Evolutionary conservation across 2,329 filamentous ascomycete species (phyloP).

Genomic region (Colletotrichum siamense): DNA sequence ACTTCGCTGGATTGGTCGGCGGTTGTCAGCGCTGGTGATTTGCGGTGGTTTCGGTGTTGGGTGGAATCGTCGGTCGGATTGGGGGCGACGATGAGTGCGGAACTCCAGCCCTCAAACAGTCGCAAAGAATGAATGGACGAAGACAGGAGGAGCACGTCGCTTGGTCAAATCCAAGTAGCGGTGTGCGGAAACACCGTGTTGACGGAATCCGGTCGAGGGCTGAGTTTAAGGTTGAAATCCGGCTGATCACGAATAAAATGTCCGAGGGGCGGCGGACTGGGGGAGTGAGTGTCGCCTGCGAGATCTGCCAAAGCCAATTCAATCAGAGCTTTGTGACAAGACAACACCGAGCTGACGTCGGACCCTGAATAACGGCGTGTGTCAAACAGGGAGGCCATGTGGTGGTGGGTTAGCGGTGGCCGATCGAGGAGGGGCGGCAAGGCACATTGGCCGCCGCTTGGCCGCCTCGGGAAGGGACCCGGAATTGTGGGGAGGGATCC

Average conservation of each 20-base stretch:
- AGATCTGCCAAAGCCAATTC: neutral
- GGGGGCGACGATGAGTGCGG: neutral
- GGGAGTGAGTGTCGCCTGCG: neutral
- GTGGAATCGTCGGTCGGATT: neutral
- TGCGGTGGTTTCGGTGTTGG: neutral
- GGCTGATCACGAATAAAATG: neutral
- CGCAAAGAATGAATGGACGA: neutral
- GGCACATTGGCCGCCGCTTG: constrained; percentile 17
- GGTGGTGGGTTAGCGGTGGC: constrained; percentile 12
- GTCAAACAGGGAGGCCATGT: constrained; percentile 19
- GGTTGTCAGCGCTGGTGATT: neutral
- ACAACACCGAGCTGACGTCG: neutral
- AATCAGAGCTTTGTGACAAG: neutral
- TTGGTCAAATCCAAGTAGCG: neutral
- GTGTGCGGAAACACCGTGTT: neutral
- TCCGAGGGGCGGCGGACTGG: neutral
- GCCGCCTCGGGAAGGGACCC: constrained; percentile 19
- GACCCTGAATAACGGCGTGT: constrained; percentile 3
- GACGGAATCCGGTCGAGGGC: neutral
- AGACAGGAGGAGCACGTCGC: neutral
- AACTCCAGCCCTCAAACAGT: neutral
- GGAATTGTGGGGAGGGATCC: constrained; percentile 14
- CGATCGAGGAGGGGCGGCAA: constrained; percentile 20
- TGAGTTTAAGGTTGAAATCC: neutral
- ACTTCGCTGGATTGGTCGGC: neutral